Evolutionary conservation across 768 basidiomycete species (phyloP), one percentile per base, ranked within the genome.

Genomic region (Jaapia argillacea): DNA sequence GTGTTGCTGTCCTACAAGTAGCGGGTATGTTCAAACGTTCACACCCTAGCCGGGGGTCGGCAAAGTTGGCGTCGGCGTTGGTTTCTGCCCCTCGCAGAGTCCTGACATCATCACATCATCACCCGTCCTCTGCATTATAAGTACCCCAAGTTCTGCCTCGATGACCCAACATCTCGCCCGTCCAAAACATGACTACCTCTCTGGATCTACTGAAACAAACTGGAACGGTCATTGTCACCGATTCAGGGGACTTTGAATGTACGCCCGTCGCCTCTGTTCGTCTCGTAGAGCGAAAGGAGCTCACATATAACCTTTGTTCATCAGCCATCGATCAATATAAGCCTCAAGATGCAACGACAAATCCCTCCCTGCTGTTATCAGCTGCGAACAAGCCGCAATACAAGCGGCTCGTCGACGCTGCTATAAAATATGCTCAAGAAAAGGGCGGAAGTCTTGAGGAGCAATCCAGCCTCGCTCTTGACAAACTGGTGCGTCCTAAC

Each of bases 281-380:
- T 3, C 12, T 3, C 21, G 24, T 4, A 2, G 23, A 33, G 18
- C 22, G n/a, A n/a, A n/a, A n/a, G n/a, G n/a, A n/a, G n/a, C n/a
- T n/a, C n/a, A n/a, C n/a, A n/a, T n/a, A n/a, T n/a, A n/a, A n/a
- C n/a, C n/a, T n/a, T n/a, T 42, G 3, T 31, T 36, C n/a, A 7
- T 3, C 54, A 63, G 62, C 65, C 28, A 70, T 71, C 51, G 66
- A 60, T 46, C 63, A 58, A 36, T 71, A 68, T 67, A 68, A 71
- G 59, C 71, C 71, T 42, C 71, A 61, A 54, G 70, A 72, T 58
- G 72, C 72, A 20, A 74, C 71, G 43, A 74, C 72, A 58, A 74
- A 73, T 66, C 72, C 72, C 27, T 64, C 64, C 35, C 49, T 63
- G 26, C 71, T 72, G 54, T 65, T 74, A 47, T 69, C 70, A 16